phyloP scores from a whole-genome alignment of 1,284 basidiomycete species.

The Anthracocystis setariae region DNA sequence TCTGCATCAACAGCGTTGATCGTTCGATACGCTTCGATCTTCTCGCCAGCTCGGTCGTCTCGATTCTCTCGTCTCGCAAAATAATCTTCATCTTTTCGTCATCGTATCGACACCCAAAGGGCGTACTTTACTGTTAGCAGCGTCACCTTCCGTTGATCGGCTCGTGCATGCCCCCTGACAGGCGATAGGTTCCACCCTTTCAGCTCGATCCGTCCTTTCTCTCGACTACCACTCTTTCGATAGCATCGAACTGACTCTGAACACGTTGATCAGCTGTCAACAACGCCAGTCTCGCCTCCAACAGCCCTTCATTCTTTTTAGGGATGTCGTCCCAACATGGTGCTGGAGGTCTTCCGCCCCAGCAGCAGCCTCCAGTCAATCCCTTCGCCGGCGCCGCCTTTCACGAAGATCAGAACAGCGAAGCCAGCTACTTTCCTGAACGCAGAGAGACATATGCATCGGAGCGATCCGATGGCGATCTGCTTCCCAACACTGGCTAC shows the following conservation, averaged over 20 bases:
- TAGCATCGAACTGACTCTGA: neutral
- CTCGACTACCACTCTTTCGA: neutral
- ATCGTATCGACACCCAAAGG: neutral
- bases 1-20: neutral
- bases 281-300: conserved; percentile 6
- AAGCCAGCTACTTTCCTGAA: conserved; percentile 57
- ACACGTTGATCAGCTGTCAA: neutral
- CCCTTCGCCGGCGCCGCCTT: conserved; percentile 57
- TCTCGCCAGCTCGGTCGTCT: neutral
- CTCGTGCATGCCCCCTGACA: conserved; percentile 14
- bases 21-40: neutral
- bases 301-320: neutral
- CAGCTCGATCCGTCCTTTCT: neutral
- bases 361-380: conserved; percentile 45
- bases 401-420: conserved; percentile 56
- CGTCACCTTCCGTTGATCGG: neutral
- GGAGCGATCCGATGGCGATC: conserved; percentile 60
- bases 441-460: conserved; percentile 60
- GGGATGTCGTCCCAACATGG: conserved; percentile 50
- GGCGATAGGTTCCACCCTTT: conserved; percentile 1
- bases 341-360: conserved; percentile 39
- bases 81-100: neutral
- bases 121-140: neutral
- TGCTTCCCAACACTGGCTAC: conserved; percentile 59
- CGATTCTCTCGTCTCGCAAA: neutral